Percentiles rank a stretch among this genome's conserved stretches.
Evolutionary conservation across 2,329 filamentous ascomycete genomes (phyloP).

Genomic region (Blumeria graminis): DNA sequence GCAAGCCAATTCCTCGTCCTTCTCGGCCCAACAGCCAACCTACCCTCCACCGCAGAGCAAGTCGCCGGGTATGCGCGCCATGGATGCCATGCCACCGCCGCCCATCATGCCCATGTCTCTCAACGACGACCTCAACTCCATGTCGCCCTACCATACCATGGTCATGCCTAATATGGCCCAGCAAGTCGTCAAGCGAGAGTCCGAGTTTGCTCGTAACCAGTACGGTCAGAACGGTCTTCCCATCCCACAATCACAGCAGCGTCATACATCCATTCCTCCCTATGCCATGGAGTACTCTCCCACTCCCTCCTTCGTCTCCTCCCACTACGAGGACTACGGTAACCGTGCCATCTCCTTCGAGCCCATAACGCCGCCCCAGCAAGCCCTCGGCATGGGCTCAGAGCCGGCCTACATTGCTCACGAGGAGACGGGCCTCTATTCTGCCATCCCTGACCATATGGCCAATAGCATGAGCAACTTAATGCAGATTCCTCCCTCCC

Average conservation of each 20-base stretch:
- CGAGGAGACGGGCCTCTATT: slow-evolving; percentile 90
- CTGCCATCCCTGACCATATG: slow-evolving; percentile 73
- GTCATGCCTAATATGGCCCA: slow-evolving; percentile 47
- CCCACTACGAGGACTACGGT: slow-evolving; percentile 94
- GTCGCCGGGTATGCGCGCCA: slow-evolving; percentile 70
- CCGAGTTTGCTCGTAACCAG: slow-evolving; percentile 57
- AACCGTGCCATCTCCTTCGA: slow-evolving; percentile 90
- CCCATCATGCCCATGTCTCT: slow-evolving; percentile 48
- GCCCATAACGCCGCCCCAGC: slow-evolving; percentile 86
- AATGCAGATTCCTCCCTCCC: slow-evolving; percentile 74
- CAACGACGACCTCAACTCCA: slow-evolving; percentile 35
- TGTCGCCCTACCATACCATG: slow-evolving; percentile 38
- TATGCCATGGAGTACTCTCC: slow-evolving; percentile 92
- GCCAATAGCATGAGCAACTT: slow-evolving; percentile 55
- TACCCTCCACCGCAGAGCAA: slow-evolving; percentile 40
- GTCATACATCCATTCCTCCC: slow-evolving; percentile 94
- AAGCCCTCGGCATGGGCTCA: slow-evolving; percentile 52
- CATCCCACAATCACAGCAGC: slow-evolving; percentile 60
- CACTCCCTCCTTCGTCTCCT: slow-evolving; percentile 94
- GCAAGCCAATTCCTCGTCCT: slow-evolving; percentile 94
- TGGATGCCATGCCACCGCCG: slow-evolving; percentile 85
- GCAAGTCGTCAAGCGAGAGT: slow-evolving; percentile 66
- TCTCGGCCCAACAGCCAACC: slow-evolving; percentile 50
- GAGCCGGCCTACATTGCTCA: slow-evolving; percentile 96
- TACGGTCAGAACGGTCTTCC: slow-evolving; percentile 87